Percentiles rank a stretch among this genome's conserved stretches.
Conservation (phyloP, 2,329 filamentous ascomycete species). For the Didymella pinodella region DNA sequence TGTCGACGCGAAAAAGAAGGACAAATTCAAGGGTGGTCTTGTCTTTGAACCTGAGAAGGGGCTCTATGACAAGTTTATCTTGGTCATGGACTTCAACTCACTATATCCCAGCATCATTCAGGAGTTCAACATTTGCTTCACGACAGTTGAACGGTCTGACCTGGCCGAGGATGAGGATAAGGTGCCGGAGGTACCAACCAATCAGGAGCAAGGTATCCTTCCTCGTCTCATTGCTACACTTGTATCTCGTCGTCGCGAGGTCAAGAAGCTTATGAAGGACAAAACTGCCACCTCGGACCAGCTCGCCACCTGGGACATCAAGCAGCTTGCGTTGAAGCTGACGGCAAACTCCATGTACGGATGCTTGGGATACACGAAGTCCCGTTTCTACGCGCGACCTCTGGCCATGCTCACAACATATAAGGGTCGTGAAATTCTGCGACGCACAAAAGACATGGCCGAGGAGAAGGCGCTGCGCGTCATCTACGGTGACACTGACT, state of each 20-base stretch:
- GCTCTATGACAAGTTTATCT: slow-evolving; percentile 95
- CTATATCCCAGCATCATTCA: slow-evolving; percentile 98
- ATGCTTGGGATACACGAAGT: slow-evolving; percentile 95
- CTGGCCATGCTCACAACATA: slow-evolving; percentile 95
- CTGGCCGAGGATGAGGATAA: slow-evolving; percentile 81
- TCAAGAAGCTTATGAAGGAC: slow-evolving; percentile 97
- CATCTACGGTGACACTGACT: slow-evolving; percentile 99
- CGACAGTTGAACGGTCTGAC: slow-evolving; percentile 83
- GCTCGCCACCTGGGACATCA: slow-evolving; percentile 95
- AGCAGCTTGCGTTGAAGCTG: slow-evolving; percentile 93
- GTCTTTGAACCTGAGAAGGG: slow-evolving; percentile 98
- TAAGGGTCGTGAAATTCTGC: slow-evolving; percentile 96
- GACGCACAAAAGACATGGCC: slow-evolving; percentile 93
- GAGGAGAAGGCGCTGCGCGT: slow-evolving; percentile 91
- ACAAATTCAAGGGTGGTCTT: slow-evolving; percentile 98
- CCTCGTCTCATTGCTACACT: slow-evolving; percentile 91
- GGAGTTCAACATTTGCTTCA: slow-evolving; percentile 99
- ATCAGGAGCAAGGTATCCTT: slow-evolving; percentile 83
- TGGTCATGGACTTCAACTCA: slow-evolving; percentile 99
- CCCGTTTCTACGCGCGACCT: slow-evolving; percentile 94
- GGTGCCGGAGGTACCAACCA: slow-evolving; percentile 83
- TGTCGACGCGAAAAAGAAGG: slow-evolving; percentile 88
- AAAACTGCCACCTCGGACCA: slow-evolving; percentile 86
- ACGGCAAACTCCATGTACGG: slow-evolving; percentile 99
- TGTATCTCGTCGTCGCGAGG: slow-evolving; percentile 85